Base-by-base conservation (phyloP, 2,329 filamentous ascomycete genomes). In the Sporothrix dimorphospora region DNA sequence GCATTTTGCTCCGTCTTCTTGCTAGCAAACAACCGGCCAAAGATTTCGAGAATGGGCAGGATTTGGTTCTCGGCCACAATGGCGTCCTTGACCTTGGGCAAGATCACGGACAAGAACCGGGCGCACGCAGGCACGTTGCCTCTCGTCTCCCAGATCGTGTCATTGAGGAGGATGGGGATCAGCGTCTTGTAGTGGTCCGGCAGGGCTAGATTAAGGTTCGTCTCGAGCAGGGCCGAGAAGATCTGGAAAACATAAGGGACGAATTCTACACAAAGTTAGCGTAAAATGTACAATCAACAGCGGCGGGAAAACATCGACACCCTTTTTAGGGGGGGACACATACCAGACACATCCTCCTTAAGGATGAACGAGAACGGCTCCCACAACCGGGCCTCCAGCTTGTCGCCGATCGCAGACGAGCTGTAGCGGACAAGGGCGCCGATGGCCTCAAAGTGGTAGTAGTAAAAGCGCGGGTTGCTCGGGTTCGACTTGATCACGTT, bases 381-480 rank as follows among this genome's bases (percentile, higher is more conserved):
- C 85, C 96, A 98, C 1, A 99, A 86, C 72, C 90, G 90, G 73
- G 90, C 87, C 79, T 98, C 94, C 68, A 98, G 88, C 77, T 92
- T 90, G 38, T 89, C 87, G 11, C 92, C 89, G 75, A 93, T 89
- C 3, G 86, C 85, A 1, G 82, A 74, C 83, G 91, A 79, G 86
- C 93, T 82, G 86, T 90, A 85, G 79, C 91, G 89, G 71, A 98
- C 92, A 65, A 99, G 86, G 19, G 96, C 95, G 45, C 96, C 96
- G 61, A 99, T 84, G 3, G 94, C 93, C 83, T 99, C 96, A 75
- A 99, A 99, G 80, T 97, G 94, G 81, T 95, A 99, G 84, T 99
- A 99, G 83, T 98, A 98, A 83, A 99, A 99, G 14, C 94, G 89
- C 1, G 96, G 96, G 81, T 99, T 99, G 83, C 94, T 98, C 0